Conservation (phyloP, 2,329 filamentous ascomycete genomes). For the Aspergillus quadricinctus region DNA sequence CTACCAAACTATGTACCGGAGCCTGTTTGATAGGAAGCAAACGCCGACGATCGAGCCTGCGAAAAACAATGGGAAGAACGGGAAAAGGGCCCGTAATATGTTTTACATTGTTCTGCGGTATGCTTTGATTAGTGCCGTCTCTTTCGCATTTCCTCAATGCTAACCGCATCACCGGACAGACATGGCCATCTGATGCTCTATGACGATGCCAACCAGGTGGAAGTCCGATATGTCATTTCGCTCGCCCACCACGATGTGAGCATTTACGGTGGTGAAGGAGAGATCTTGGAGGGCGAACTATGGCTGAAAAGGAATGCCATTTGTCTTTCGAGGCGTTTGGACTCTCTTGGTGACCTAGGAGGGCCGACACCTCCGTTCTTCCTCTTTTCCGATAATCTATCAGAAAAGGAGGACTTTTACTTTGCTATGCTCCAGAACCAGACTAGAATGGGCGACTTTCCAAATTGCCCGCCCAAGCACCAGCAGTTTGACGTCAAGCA, state of each 20-base stretch:
- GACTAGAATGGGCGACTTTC: conserved; percentile 59
- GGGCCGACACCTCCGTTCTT: conserved; percentile 77
- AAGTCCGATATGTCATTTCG: conserved; percentile 93
- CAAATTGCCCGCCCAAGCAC: conserved; percentile 60
- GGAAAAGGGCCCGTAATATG: conserved; percentile 70
- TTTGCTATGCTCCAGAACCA: conserved; percentile 85
- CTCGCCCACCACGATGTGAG: conserved; percentile 78
- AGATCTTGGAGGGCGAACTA: conserved; percentile 83
- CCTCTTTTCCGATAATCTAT: conserved; percentile 90
- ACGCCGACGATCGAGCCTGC: conserved; percentile 51
- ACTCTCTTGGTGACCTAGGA: conserved; percentile 49
- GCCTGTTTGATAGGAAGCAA: conserved; percentile 81
- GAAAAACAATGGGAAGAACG: conserved; percentile 46
- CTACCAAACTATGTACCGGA: conserved; percentile 97
- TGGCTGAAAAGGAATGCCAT: conserved; percentile 95
- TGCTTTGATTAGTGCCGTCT: conserved; percentile 16
- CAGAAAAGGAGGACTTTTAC: conserved; percentile 98
- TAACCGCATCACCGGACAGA: conserved; percentile 41
- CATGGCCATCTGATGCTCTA: conserved; percentile 97
- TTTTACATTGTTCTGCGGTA: conserved; percentile 90
- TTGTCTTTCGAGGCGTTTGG: conserved; percentile 64
- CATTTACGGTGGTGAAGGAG: conserved; percentile 74
- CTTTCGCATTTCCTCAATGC: not conserved
- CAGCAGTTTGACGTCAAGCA: conserved; percentile 77
- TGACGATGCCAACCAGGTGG: conserved; percentile 89